Conservation (phyloP, 805 yeast species). For the Candida namnaoensis region DNA sequence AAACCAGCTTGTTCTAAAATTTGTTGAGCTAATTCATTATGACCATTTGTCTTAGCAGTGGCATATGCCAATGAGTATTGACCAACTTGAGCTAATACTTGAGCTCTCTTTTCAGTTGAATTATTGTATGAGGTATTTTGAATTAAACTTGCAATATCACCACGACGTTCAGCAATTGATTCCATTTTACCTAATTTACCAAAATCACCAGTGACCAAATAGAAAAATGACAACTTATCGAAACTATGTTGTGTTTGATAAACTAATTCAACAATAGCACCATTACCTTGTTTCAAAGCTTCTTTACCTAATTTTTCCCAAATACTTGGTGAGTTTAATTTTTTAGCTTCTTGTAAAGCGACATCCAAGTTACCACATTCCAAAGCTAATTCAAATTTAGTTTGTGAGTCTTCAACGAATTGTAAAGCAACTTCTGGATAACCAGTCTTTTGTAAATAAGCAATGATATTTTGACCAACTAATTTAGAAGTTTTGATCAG, state of each 20-base stretch:
- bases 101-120: constrained; percentile 66
- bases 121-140: constrained; percentile 77
- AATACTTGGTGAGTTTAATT: constrained; percentile 52
- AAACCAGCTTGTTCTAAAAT: constrained; percentile 67
- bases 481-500: constrained; percentile 81
- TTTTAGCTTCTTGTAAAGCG: constrained; percentile 84
- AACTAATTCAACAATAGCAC: constrained; percentile 74
- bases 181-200: constrained; percentile 78
- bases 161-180: constrained; percentile 80
- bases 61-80: constrained; percentile 87
- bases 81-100: constrained; percentile 69
- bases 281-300: constrained; percentile 86
- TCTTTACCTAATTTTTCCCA: constrained; percentile 84
- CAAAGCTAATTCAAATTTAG: constrained; percentile 89
- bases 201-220: constrained; percentile 74
- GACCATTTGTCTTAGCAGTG: constrained; percentile 80
- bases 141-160: constrained; percentile 69
- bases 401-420: constrained; percentile 93
- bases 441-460: constrained; percentile 89
- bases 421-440: constrained; percentile 96
- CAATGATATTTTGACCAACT: constrained; percentile 96
- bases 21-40: constrained; percentile 63
- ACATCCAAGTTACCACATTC: constrained; percentile 85
- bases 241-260: constrained; percentile 82
- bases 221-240: constrained; percentile 85